Percentiles rank a stretch among this genome's conserved stretches.
Evolutionary conservation across 2,329 filamentous ascomycete genomes (phyloP).

Genomic region (Drechslerella coelobrocha): DNA sequence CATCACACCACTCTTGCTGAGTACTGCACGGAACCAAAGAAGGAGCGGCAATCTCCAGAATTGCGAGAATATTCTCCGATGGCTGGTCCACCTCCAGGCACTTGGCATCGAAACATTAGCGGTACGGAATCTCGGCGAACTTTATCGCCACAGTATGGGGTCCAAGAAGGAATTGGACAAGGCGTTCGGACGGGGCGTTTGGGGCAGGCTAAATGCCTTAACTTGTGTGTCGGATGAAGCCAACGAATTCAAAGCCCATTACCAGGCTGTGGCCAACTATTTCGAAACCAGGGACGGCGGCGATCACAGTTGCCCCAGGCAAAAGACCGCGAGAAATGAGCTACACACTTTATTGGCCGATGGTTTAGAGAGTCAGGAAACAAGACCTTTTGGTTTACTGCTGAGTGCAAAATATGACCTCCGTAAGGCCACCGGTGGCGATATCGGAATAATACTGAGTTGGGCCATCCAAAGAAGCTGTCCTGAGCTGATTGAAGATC

Average conservation of each 20-base stretch:
- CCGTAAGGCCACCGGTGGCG: not conserved
- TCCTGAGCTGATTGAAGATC: slow-evolving; percentile 12
- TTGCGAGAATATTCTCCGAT: slow-evolving; percentile 6
- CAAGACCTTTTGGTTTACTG: not conserved
- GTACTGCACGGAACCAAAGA: not conserved
- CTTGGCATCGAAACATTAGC: not conserved
- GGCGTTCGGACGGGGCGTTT: not conserved
- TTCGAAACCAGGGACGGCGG: no score
- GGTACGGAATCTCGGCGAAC: slow-evolving; percentile 3
- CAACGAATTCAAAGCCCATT: not conserved
- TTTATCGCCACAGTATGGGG: slow-evolving; percentile 9
- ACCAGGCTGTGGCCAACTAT: not conserved
- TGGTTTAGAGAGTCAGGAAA: not conserved
- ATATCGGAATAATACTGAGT: not conserved
- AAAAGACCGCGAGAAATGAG: not conserved
- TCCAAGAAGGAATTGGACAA: not conserved
- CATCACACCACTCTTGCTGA: not conserved
- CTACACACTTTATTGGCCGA: not conserved
- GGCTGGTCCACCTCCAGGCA: not conserved
- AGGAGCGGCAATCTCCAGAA: slow-evolving; percentile 9
- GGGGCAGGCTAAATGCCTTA: not conserved
- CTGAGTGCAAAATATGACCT: slow-evolving; percentile 1
- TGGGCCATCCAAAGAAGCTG: slow-evolving; percentile 9
- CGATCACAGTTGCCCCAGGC: no score
- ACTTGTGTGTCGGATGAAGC: not conserved